A percentile compares a stretch with the other conserved stretches of the same genome.
These are phyloP conservation scores for Coprinopsis sp. DNA, from an alignment of 768 basidiomycete species.

Conservation along the genomic window DNA sequence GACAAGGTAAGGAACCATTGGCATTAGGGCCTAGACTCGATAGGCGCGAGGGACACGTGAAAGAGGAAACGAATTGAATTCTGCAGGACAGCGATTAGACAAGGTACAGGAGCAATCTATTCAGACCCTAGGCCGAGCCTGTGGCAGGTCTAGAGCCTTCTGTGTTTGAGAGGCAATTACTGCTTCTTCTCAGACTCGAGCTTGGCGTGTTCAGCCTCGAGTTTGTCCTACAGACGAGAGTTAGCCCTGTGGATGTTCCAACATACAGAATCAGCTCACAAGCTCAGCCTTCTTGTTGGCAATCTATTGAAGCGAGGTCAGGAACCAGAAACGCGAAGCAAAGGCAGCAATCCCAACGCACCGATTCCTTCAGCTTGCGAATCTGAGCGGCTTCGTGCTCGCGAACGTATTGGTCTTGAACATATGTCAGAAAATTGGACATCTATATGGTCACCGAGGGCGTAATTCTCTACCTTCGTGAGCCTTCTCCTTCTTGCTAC, in stretches of 20 bases:
- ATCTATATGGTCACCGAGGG: not conserved
- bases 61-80: too few species aligned
- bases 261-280: slow-evolving; percentile 17
- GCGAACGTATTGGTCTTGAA: slow-evolving; percentile 59
- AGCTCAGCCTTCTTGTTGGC: slow-evolving; percentile 31
- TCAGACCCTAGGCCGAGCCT: too few species aligned
- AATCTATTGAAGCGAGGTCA: slow-evolving; percentile 21
- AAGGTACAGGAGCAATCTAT: too few species aligned
- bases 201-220: slow-evolving; percentile 21
- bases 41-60: too few species aligned
- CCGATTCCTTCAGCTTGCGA: slow-evolving; percentile 54
- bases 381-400: slow-evolving; percentile 54
- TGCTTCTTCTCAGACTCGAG: slow-evolving; percentile 18
- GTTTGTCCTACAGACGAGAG: slow-evolving; percentile 18
- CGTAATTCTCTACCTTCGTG: slow-evolving; percentile 42
- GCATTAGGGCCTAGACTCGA: too few species aligned
- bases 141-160: too few species aligned
- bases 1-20: too few species aligned
- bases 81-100: too few species aligned
- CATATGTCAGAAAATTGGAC: not conserved
- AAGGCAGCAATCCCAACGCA: slow-evolving; percentile 22
- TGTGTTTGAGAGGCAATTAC: not conserved
- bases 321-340: not conserved
- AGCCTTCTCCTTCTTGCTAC: slow-evolving; percentile 70
- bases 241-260: not conserved